Evolutionary conservation across 495 filamentous ascomycete species (phyloP).

Genomic region (Clavariopsis aquatica): DNA sequence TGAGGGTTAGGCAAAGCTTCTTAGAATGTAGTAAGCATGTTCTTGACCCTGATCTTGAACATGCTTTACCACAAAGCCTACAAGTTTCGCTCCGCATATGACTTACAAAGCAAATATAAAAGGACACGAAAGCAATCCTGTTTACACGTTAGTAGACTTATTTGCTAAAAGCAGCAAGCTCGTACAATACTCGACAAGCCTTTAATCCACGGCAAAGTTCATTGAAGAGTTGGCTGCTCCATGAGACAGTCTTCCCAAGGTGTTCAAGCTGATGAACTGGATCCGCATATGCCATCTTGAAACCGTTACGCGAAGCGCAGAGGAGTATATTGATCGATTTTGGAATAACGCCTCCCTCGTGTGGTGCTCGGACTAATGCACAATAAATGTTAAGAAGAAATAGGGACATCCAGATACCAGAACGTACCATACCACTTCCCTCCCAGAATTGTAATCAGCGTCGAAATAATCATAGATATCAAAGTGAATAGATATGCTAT

Average conservation of each 20-base stretch:
- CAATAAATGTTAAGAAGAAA: background rate
- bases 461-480: constrained; percentile 33
- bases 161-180: background rate
- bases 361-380: constrained; percentile 43
- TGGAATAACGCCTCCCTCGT: constrained; percentile 49
- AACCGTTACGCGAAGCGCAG: constrained; percentile 34
- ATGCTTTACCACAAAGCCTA: too few relatives aligned
- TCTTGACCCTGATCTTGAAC: too few relatives aligned
- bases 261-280: constrained; percentile 38
- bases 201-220: constrained; percentile 44
- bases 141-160: background rate
- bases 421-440: constrained; percentile 25
- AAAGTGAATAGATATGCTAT: constrained; percentile 50
- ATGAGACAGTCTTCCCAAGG: constrained; percentile 36
- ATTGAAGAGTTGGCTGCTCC: constrained; percentile 52
- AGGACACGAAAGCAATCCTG: constrained; percentile 40
- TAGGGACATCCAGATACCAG: background rate
- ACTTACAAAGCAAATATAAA: constrained; percentile 42
- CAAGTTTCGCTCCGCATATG: too few relatives aligned
- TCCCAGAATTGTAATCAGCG: constrained; percentile 8
- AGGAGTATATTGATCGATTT: constrained; percentile 44
- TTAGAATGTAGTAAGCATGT: too few relatives aligned
- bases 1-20: too few relatives aligned
- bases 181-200: constrained; percentile 49
- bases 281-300: constrained; percentile 40